Evolutionary conservation across 225 moss, liverwort and hornwort genomes (phyloP).

Genomic region (Marchantia paleacea): DNA sequence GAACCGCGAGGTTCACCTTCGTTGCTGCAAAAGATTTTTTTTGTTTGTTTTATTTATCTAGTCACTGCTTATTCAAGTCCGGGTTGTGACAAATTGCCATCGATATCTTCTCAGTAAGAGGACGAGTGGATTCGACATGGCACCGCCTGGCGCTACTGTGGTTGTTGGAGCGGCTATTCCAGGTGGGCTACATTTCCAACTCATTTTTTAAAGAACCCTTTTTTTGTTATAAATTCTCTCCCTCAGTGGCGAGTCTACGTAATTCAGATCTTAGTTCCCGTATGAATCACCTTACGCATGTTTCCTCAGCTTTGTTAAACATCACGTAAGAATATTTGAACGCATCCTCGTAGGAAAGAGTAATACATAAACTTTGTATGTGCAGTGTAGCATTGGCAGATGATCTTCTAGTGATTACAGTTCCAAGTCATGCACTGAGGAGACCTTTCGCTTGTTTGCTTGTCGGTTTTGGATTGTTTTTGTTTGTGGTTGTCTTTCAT

Average conservation of each 20-base stretch:
- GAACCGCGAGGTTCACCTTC: no score
- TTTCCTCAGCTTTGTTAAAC: neutral
- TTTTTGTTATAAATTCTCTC: neutral
- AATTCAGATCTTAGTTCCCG: neutral
- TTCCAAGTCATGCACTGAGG: slow-evolving; percentile 53
- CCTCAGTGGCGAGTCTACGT: neutral
- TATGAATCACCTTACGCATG: neutral
- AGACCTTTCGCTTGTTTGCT: slow-evolving; percentile 55
- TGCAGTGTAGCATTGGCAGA: slow-evolving; percentile 17
- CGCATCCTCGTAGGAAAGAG: neutral
- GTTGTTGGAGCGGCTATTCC: slow-evolving; percentile 75
- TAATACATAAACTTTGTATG: slow-evolving; percentile 2
- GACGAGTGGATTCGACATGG: slow-evolving; percentile 98
- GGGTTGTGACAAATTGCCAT: no score
- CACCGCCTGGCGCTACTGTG: slow-evolving; percentile 79
- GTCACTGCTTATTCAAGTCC: no score
- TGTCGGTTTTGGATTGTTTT: slow-evolving; percentile 65
- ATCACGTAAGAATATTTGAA: neutral
- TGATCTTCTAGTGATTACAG: slow-evolving; percentile 32
- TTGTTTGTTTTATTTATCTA: no score
- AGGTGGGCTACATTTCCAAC: slow-evolving; percentile 49
- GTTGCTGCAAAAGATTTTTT: no score
- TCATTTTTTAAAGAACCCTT: neutral
- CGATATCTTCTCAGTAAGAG: slow-evolving; percentile 47
- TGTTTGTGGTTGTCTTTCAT: slow-evolving; percentile 65